Evolutionary conservation across 345 rosid genomes (phyloP).

Genomic region (Balakata baccata): DNA sequence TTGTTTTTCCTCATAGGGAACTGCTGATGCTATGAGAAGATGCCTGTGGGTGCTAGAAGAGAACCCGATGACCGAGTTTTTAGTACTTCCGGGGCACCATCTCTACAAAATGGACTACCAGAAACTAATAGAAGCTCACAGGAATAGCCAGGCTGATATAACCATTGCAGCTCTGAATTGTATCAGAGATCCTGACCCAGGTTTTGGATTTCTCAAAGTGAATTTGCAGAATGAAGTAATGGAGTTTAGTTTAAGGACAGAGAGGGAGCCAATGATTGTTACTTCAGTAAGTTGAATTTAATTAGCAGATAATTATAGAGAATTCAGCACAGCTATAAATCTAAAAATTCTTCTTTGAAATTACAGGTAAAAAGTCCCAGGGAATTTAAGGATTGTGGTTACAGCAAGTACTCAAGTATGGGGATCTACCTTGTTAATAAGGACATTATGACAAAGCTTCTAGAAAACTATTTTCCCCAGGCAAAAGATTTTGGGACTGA

Average conservation of each 20-base stretch:
- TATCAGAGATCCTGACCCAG: constrained; percentile 40
- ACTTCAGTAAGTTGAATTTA: constrained; percentile 36
- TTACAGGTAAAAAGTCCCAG: constrained; percentile 39
- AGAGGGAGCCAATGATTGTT: constrained; percentile 21
- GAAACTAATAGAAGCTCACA: constrained; percentile 52
- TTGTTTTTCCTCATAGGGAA: constrained; percentile 43
- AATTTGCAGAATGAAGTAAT: constrained; percentile 46
- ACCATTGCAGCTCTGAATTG: constrained; percentile 52
- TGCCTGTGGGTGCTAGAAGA: constrained; percentile 82
- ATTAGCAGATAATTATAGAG: not conserved
- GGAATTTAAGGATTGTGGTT: constrained; percentile 14
- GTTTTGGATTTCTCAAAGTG: constrained; percentile 51
- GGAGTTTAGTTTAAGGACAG: constrained; percentile 33
- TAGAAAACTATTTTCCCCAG: constrained; percentile 44
- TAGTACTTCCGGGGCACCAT: constrained; percentile 82
- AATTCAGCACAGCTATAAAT: not conserved
- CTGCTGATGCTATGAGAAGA: constrained; percentile 86
- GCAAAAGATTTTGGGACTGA: constrained; percentile 60
- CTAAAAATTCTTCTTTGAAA: constrained; percentile 3
- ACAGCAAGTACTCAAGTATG: constrained; percentile 39
- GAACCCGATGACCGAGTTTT: constrained; percentile 60
- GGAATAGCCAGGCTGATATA: constrained; percentile 52
- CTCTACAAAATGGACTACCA: constrained; percentile 82
- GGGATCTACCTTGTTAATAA: constrained; percentile 70
- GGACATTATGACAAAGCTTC: constrained; percentile 51